Conservation (phyloP, 1,284 basidiomycete genomes). For the Fistulinella cinereoalba region DNA sequence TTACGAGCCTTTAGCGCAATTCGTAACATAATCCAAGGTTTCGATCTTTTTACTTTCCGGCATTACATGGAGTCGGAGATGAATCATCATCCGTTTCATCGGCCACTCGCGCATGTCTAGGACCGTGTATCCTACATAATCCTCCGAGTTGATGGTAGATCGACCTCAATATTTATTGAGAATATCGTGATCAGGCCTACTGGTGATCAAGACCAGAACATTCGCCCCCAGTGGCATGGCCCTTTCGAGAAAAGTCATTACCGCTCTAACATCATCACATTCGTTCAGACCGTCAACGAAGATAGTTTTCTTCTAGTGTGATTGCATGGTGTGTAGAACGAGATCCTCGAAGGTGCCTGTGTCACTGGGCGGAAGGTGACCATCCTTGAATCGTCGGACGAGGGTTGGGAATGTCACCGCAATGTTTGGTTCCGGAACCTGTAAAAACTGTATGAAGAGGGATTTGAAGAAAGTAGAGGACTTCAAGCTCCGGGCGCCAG, state of each 20-base stretch:
- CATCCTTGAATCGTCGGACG: slow-evolving; percentile 12
- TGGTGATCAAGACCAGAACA: slow-evolving; percentile 24
- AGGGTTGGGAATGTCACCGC: slow-evolving; percentile 20
- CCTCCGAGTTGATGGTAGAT: slow-evolving; percentile 21
- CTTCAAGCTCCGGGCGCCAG: slow-evolving; percentile 22
- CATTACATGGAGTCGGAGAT: slow-evolving; percentile 21
- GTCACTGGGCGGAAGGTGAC: slow-evolving; percentile 20
- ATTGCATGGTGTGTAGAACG: slow-evolving; percentile 26
- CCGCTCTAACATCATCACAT: slow-evolving; percentile 20
- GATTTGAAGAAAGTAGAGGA: slow-evolving; percentile 23
- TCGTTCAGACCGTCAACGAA: slow-evolving; percentile 29
- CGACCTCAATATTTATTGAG: slow-evolving; percentile 16
- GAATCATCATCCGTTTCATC: slow-evolving; percentile 26
- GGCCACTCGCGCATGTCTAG: slow-evolving; percentile 28
- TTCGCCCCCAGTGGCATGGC: slow-evolving; percentile 22
- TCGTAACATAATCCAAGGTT: slow-evolving; percentile 18
- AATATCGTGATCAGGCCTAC: slow-evolving; percentile 23
- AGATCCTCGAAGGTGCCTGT: slow-evolving; percentile 14
- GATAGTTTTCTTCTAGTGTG: slow-evolving; percentile 21
- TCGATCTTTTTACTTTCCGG: slow-evolving; percentile 25
- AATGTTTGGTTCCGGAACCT: slow-evolving; percentile 22
- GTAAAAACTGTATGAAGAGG: slow-evolving; percentile 29
- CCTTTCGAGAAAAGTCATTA: slow-evolving; percentile 26
- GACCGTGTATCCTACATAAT: slow-evolving; percentile 20
- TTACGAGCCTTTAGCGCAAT: slow-evolving; percentile 19